Evolutionary conservation across 495 filamentous ascomycete species (phyloP), one percentile per base, ranked within the genome.

Genomic region (Ascobolus immersus): DNA sequence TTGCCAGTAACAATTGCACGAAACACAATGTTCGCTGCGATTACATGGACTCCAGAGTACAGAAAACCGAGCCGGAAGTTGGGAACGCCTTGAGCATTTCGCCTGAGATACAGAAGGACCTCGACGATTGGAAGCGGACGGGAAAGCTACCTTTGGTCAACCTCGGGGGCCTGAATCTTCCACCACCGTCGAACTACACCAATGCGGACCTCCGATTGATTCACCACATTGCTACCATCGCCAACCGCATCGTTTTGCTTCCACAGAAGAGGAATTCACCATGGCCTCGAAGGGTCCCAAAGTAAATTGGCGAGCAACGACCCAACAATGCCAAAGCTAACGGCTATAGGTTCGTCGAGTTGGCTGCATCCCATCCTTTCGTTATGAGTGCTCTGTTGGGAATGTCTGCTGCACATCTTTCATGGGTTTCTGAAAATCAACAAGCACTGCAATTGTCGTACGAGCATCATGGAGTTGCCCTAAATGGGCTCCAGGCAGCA

Each of bases 21-120:
- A 94, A 94, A 52, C 86, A 96, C 54, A 90, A 91, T 58, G 84
- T 89, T 44, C 72, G 81, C 48, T 96, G 86, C 55, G 84, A 90
- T 44, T 96, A 94, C 54, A 84, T 89, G 64, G 80, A 93, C 37
- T 58, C 67, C 19, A 57, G 64, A 17, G 61, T 69, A 42, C 67
- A 71, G 33, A 72, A 76, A 35, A 56, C 70, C 38, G n/a, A n/a
- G n/a, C n/a, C n/a, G n/a, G n/a, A n/a, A n/a, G n/a, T n/a, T n/a
- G n/a, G n/a, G n/a, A n/a, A n/a, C n/a, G n/a, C n/a, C n/a, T n/a
- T n/a, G n/a, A 60, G 70, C 20, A 53, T 58, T 18, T 65, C 67
- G 41, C 71, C 73, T 32, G 69, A 75, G 47, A 56, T 53, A 42
- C 78, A 93, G 52, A 59, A 60, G 26, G 69, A 71, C 29, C 68